These are phyloP conservation scores for Raphanus raphanistrum DNA, from an alignment of 345 rosid genomes.

Conservation along the genomic window DNA sequence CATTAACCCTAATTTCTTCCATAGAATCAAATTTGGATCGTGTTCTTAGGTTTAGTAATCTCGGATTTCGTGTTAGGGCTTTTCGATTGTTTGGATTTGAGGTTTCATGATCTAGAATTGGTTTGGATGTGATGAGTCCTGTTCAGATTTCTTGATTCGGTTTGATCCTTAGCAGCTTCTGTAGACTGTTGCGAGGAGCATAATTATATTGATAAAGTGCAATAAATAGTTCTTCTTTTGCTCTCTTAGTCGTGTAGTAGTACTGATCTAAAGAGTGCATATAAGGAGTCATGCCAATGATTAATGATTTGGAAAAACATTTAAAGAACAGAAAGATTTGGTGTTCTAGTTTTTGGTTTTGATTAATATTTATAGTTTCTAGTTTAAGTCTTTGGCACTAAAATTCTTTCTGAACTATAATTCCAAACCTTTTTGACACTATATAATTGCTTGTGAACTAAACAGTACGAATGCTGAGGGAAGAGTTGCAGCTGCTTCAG, in stretches of 20 bases:
- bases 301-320: not conserved
- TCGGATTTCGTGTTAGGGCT: not conserved
- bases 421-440: not conserved
- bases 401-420: no score
- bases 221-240: not conserved
- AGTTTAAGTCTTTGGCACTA: no score
- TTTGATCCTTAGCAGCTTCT: not conserved
- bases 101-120: constrained; percentile 16
- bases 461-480: constrained; percentile 91
- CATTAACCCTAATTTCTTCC: not conserved
- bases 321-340: not conserved
- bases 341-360: not conserved
- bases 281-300: not conserved
- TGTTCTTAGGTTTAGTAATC: not conserved
- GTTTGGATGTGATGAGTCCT: constrained; percentile 3
- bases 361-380: not conserved
- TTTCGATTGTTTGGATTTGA: not conserved
- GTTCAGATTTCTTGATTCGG: not conserved
- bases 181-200: not conserved
- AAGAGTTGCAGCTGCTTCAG: constrained; percentile 93
- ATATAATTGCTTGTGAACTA: not conserved
- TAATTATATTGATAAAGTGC: not conserved
- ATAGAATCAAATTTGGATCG: not conserved
- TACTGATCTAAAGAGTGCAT: not conserved
- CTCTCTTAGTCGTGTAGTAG: no score